Evolutionary conservation across 2,329 filamentous ascomycete species (phyloP).

Genomic region (Aspergillus japonicus): DNA sequence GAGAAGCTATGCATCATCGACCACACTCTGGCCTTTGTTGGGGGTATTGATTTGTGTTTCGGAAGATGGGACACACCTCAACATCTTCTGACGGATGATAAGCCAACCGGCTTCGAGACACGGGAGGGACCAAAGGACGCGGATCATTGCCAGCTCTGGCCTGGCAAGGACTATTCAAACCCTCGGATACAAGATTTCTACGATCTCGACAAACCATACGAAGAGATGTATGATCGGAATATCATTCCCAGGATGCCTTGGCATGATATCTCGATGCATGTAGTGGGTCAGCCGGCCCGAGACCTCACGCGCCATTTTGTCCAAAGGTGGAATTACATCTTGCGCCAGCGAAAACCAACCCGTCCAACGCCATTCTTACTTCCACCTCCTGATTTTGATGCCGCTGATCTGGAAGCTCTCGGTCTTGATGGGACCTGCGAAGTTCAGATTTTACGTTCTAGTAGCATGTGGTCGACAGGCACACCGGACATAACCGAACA

Average conservation of each 20-base stretch:
- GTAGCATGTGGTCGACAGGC: constrained; percentile 86
- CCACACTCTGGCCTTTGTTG: constrained; percentile 91
- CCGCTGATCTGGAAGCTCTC: constrained; percentile 79
- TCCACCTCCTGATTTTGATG: constrained; percentile 86
- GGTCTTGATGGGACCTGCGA: constrained; percentile 93
- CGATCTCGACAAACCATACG: constrained; percentile 87
- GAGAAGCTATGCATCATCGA: constrained; percentile 98
- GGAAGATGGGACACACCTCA: constrained; percentile 96
- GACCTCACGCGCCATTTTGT: constrained; percentile 96
- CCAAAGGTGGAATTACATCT: constrained; percentile 95
- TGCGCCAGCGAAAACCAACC: constrained; percentile 88
- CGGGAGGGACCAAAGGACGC: constrained; percentile 74
- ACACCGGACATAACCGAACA: constrained; percentile 80
- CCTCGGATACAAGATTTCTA: constrained; percentile 95
- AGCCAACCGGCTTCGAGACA: constrained; percentile 88
- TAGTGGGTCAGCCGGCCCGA: constrained; percentile 90
- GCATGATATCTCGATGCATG: constrained; percentile 98
- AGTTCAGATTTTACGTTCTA: constrained; percentile 90
- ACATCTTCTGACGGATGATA: constrained; percentile 87
- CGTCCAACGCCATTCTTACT: constrained; percentile 90
- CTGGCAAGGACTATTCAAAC: constrained; percentile 98
- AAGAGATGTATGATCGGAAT: constrained; percentile 96
- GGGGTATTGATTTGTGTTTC: constrained; percentile 94
- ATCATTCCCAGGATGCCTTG: constrained; percentile 93
- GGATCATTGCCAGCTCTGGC: constrained; percentile 93